A percentile compares a stretch with the other conserved stretches of the same genome.
phyloP scores from a whole-genome alignment of 1,284 basidiomycete species.

The Marasmius tenuissimus region DNA sequence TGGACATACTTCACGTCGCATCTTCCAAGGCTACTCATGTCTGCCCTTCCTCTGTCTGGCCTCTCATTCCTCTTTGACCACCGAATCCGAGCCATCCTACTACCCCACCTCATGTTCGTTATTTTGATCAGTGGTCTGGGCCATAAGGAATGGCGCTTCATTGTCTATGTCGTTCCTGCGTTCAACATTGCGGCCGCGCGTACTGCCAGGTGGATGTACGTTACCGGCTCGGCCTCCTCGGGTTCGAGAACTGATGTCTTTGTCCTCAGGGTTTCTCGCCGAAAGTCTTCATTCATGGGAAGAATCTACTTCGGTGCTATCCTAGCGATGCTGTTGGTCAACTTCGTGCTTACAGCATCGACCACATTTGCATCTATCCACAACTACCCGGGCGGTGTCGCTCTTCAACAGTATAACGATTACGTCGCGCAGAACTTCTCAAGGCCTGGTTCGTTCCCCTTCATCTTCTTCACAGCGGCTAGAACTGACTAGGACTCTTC shows the following conservation, averaged over 20 bases:
- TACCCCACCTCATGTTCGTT: constrained; percentile 60
- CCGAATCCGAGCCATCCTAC: constrained; percentile 49
- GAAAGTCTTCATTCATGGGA: constrained; percentile 44
- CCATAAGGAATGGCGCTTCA: constrained; percentile 97
- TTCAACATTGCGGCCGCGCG: constrained; percentile 81
- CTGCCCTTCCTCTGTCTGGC: constrained; percentile 64
- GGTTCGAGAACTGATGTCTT: not conserved
- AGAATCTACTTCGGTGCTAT: constrained; percentile 44
- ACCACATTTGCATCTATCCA: constrained; percentile 59
- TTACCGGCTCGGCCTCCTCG: constrained; percentile 12
- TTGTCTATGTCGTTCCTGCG: constrained; percentile 84
- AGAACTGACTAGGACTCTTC: not conserved
- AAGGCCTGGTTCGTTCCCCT: not conserved
- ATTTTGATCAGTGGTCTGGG: constrained; percentile 72
- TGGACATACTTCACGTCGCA: constrained; percentile 70
- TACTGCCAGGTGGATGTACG: constrained; percentile 63
- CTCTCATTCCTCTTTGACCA: constrained; percentile 48
- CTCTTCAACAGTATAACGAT: constrained; percentile 65
- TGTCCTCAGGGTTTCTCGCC: constrained; percentile 39
- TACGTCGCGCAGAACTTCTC: constrained; percentile 31
- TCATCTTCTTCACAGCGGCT: not conserved
- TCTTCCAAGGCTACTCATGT: constrained; percentile 81
- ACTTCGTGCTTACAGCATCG: constrained; percentile 51
- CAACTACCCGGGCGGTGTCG: constrained; percentile 92
- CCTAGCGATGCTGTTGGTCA: constrained; percentile 48